A percentile compares a stretch with the other conserved stretches of the same genome.
Evolutionary conservation across 2,329 filamentous ascomycete species (phyloP).

Genomic region (Penicillium sp.): DNA sequence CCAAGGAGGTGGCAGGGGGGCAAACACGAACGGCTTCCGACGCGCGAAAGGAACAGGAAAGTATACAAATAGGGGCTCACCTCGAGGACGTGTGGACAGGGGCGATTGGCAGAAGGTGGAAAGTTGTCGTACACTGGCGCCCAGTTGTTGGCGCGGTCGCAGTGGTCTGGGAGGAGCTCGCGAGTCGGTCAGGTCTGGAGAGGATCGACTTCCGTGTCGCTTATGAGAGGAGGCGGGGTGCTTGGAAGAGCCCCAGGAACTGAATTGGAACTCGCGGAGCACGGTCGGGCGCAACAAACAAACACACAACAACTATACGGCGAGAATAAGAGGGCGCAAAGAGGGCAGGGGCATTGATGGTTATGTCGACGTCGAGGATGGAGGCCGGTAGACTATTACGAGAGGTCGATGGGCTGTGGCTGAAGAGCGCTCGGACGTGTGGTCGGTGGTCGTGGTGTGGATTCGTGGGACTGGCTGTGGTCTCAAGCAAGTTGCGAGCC

Average conservation of each 20-base stretch:
- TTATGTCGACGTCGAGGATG: conserved; percentile 6
- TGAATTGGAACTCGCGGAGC: conserved; percentile 17
- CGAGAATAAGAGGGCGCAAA: conserved; percentile 2
- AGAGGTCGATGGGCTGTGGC: conserved; percentile 21
- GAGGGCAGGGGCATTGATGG: conserved; percentile 12
- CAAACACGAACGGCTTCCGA: conserved; percentile 23
- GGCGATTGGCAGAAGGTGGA: conserved; percentile 20
- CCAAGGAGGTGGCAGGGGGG: conserved; percentile 16
- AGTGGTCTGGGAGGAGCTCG: conserved; percentile 28
- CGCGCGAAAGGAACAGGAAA: conserved; percentile 23
- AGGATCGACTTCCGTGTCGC: conserved; percentile 46
- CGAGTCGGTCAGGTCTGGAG: conserved; percentile 32
- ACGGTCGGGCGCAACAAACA: conserved; percentile 9
- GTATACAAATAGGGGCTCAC: conserved; percentile 26
- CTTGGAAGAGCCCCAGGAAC: conserved; percentile 25
- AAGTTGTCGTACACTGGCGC: conserved; percentile 19
- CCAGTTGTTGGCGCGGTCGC: conserved; percentile 26
- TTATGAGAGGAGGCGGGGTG: conserved; percentile 43
- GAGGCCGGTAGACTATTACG: conserved; percentile 7
- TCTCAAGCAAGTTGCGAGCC: not conserved
- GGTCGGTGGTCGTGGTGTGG: conserved; percentile 15
- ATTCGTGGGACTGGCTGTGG: conserved; percentile 2
- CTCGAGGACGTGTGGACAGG: conserved; percentile 19
- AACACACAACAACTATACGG: conserved; percentile 11
- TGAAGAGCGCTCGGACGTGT: conserved; percentile 27